Evolutionary conservation across 352 stramenopile genomes (phyloP), one percentile per base, ranked within the genome.

Genomic region (Phytophthora multivora): DNA sequence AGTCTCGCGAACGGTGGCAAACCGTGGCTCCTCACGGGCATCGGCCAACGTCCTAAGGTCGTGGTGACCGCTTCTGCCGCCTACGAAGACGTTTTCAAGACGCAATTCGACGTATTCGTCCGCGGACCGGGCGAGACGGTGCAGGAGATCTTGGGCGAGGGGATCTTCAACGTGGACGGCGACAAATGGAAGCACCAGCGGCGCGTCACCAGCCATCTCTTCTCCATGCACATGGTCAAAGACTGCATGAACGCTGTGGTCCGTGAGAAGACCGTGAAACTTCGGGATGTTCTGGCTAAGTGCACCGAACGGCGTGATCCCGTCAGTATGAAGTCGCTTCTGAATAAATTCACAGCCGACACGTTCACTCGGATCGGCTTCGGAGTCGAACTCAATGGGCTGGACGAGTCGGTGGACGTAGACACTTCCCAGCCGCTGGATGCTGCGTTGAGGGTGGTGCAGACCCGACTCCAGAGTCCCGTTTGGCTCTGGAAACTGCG

Each of bases 191-290:
- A 67, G n/a, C 56, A 75, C 38, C 85, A 94, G 46, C 79, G 85
- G 31, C 89, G 89, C 47, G 81, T 69, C 12, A 87, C 87, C 65
- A 96, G 88, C 59, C 90, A 97, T 65, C 89, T 97, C 19, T 94
- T 95, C 31, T 91, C 77, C 18, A 69, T 77, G 58, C 59, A 75
- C 36, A 78, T 75, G 71, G 66, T 86, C 52, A 71, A 71, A 23
- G 55, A 80, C 33, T 67, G 65, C 41, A 82, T 79, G 75, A 66
- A 77, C 31, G 50, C 59, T 2, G 74, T 73, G 10, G 60, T 90
- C 16, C 46, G 61, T 1, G 69, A 90, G 23, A 74, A 85, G 23
- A 71, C 70, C 26, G 67, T 66, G 8, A 41, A 75, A 13, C 40
- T 88, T 19, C 67, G 74, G 9, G 47, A 69, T 13, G 70, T 77